Evolutionary conservation across 768 basidiomycete genomes (phyloP).

Genomic region (Phanerochaete carnosa): DNA sequence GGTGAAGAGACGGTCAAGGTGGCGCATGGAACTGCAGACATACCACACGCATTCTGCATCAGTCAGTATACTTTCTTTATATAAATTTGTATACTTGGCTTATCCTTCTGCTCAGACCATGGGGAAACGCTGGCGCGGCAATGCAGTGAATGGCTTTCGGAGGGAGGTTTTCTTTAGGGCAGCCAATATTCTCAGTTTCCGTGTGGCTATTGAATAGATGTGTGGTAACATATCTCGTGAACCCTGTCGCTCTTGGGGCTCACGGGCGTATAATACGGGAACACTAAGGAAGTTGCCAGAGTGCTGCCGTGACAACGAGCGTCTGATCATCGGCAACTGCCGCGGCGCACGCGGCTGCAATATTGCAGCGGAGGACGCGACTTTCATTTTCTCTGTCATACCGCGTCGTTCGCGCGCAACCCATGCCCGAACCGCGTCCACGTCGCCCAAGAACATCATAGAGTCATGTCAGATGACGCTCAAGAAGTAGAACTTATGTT

Average conservation of each 20-base stretch:
- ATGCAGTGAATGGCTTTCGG: constrained; percentile 42
- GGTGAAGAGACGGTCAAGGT: constrained; percentile 32
- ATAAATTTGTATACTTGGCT: not conserved
- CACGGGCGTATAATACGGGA: too few relatives aligned
- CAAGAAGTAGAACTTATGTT: constrained; percentile 7
- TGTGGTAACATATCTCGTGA: too few relatives aligned
- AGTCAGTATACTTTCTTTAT: constrained; percentile 39
- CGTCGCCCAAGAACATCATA: too few relatives aligned
- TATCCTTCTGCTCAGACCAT: constrained; percentile 42
- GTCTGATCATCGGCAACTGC: not conserved
- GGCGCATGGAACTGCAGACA: constrained; percentile 41
- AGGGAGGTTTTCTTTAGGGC: constrained; percentile 3
- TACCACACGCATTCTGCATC: constrained; percentile 76
- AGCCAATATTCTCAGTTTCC: not conserved
- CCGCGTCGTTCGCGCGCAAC: constrained; percentile 2
- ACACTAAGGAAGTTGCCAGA: too few relatives aligned
- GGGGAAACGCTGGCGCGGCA: constrained; percentile 45
- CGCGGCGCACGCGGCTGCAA: not conserved
- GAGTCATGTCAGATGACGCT: constrained; percentile 5
- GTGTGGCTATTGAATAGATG: too few relatives aligned
- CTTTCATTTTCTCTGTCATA: not conserved
- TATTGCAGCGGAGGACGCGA: constrained; percentile 4
- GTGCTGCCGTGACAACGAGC: not conserved
- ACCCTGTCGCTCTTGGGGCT: too few relatives aligned
- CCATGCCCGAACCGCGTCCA: not conserved